Percentiles rank a stretch among this genome's conserved stretches.
phyloP scores from a whole-genome alignment of 306 rosid genomes.

The Bauhinia variegata region DNA sequence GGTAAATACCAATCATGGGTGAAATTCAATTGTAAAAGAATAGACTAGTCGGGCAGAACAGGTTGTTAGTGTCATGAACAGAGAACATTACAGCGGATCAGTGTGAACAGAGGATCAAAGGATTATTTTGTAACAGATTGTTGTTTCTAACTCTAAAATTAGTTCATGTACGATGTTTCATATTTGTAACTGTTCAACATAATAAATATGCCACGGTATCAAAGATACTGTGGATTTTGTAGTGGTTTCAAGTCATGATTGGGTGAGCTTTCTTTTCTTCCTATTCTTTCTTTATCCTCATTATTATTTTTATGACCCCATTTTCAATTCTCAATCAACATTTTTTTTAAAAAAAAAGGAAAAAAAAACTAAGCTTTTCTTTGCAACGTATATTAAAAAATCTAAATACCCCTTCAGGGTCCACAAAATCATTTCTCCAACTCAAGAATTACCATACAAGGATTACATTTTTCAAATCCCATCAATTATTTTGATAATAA shows the following conservation, averaged over 20 bases:
- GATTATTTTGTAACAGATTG: slow-evolving; percentile 26
- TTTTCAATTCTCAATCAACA: no score
- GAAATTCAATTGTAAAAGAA: slow-evolving; percentile 50
- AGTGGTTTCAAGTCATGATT: neutral
- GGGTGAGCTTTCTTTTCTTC: neutral
- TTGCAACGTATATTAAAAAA: no score
- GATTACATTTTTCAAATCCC: no score
- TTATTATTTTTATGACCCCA: no score
- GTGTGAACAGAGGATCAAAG: slow-evolving; percentile 20
- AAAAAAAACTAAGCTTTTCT: no score
- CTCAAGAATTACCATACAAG: no score
- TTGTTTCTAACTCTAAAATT: slow-evolving; percentile 16
- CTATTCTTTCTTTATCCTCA: neutral
- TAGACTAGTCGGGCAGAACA: slow-evolving; percentile 39
- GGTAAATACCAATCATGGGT: slow-evolving; percentile 34
- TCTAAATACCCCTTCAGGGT: no score
- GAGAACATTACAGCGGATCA: slow-evolving; percentile 4
- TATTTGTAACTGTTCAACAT: slow-evolving; percentile 8
- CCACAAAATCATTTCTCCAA: no score
- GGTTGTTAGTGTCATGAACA: slow-evolving; percentile 33
- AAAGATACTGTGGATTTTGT: neutral
- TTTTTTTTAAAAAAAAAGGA: no score
- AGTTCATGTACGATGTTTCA: slow-evolving; percentile 29
- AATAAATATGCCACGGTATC: neutral
- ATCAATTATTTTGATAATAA: no score